phyloP scores from a whole-genome alignment of 805 yeast genomes.

The Wickerhamiella qilinensis region DNA sequence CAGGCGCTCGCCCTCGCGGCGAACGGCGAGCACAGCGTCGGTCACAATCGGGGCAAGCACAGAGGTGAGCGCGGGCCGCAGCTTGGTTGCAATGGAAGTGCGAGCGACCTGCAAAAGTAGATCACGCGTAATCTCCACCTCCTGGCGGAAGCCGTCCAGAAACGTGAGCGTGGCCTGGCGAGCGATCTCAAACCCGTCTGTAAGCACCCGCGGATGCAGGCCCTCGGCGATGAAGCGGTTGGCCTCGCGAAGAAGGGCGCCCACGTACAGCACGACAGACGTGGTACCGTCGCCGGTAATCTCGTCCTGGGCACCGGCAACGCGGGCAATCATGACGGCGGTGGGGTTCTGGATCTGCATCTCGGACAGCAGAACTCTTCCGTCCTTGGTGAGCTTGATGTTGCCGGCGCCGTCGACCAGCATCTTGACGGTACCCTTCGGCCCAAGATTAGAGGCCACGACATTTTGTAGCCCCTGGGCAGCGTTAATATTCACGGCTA shows the following conservation, averaged over 20 bases:
- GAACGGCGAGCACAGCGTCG: constrained; percentile 78
- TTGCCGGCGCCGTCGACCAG: constrained; percentile 93
- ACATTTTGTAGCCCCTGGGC: constrained; percentile 96
- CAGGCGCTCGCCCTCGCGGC: constrained; percentile 33
- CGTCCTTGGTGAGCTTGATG: constrained; percentile 92
- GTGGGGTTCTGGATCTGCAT: constrained; percentile 95
- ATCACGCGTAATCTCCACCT: constrained; percentile 58
- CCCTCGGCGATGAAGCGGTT: constrained; percentile 86
- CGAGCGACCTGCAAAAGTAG: constrained; percentile 82
- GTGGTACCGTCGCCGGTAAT: constrained; percentile 99
- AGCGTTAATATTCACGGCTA: constrained; percentile 87
- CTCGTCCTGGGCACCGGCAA: constrained; percentile 97
- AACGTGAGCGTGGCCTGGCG: constrained; percentile 56
- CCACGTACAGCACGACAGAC: constrained; percentile 84
- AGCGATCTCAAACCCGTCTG: constrained; percentile 90
- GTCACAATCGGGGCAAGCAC: constrained; percentile 87
- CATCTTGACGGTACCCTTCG: constrained; percentile 93
- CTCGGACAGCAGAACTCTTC: constrained; percentile 80
- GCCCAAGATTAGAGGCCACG: constrained; percentile 81
- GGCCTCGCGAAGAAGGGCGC: constrained; percentile 88
- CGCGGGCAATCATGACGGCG: constrained; percentile 80
- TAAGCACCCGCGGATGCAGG: constrained; percentile 84
- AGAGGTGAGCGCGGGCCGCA: constrained; percentile 57
- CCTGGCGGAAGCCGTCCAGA: constrained; percentile 48
- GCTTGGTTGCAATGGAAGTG: constrained; percentile 77